These are phyloP conservation scores for Penicillium riverlandense DNA, from an alignment of 495 filamentous ascomycete genomes.

Conservation along the genomic window DNA sequence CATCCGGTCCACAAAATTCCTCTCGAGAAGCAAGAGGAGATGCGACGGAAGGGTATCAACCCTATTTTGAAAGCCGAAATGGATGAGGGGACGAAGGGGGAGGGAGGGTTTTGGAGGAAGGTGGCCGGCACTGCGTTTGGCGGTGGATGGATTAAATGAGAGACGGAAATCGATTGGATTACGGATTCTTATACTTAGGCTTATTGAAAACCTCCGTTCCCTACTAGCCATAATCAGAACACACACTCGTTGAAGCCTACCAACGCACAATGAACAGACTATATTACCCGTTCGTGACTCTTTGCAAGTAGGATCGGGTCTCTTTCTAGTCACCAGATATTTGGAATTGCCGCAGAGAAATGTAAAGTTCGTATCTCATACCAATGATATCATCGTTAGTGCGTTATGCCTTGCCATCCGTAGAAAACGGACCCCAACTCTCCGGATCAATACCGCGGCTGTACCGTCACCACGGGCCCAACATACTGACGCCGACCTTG, in stretches of 20 bases:
- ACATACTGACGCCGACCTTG: conserved; percentile 20
- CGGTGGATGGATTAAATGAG: conserved; percentile 16
- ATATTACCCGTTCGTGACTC: too few species aligned
- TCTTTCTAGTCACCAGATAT: too few species aligned
- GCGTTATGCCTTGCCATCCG: too few species aligned
- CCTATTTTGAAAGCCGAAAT: conserved; percentile 12
- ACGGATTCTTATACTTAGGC: too few species aligned
- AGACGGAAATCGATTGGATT: background rate
- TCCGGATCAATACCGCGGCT: background rate
- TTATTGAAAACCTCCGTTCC: too few species aligned
- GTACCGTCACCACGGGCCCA: conserved; percentile 17
- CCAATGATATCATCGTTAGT: background rate
- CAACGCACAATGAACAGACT: too few species aligned
- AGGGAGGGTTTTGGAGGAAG: conserved; percentile 14
- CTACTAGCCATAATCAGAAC: too few species aligned
- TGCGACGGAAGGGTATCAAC: conserved; percentile 14
- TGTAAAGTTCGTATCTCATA: background rate
- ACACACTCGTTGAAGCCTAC: too few species aligned
- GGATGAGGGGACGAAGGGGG: conserved; percentile 10
- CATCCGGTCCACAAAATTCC: conserved; percentile 16
- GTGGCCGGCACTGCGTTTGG: conserved; percentile 10
- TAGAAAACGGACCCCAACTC: background rate
- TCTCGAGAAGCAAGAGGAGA: conserved; percentile 15
- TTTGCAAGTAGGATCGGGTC: too few species aligned
- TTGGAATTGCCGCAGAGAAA: too few species aligned